Base-by-base conservation (phyloP, 352 stramenopile genomes). In the Phytophthora sp. region DNA sequence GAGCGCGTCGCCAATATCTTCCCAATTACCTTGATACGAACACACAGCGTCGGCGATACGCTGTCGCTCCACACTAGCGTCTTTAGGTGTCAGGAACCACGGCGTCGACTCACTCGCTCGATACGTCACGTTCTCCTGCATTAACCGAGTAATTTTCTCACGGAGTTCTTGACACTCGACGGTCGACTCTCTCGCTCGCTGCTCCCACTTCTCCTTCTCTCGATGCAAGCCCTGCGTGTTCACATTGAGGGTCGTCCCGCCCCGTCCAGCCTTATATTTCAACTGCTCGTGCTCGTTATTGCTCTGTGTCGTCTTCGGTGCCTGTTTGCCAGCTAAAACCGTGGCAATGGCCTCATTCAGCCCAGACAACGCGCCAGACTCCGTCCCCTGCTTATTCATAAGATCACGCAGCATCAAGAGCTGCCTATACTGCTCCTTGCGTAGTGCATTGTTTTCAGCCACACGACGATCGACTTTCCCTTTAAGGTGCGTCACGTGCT, bases 351-450 rank as follows among this genome's bases (percentile, higher is more conserved):
- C 82, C 24, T 89, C 82, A n/a, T 91, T 86, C 15, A 93, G 42
- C 1, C 64, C 72, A 20, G 67, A 68, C 44, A 91, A 53, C 30
- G 78, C 82, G 3, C 74, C 74, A 9, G 74, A 64, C 18, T 92
- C 84, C 35, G 66, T 77, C 31, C 66, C 68, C 30, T 90, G 79
- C 55, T 81, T 86, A 51, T 66, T 69, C 54, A 92, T 79, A 33
- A 90, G 71, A 9, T 92, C 84, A 13, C 82, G 78, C 57, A 92
- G 71, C 80, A 90, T 80, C 9, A 90, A 71, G 20, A 92, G 57
- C 41, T 92, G 82, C 57, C 87, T 82, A 68, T 90, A 91, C 41
- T 82, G 86, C 54, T 88, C 74, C 56, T 91, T 91, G 41, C 84
- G 82, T 50, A 90, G 62, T 21, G 67, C 72, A 39, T 89, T 87